A percentile compares a stretch with the other conserved stretches of the same genome.
Conservation (phyloP, 2,329 filamentous ascomycete genomes). For the Fusarium caatingaense region DNA sequence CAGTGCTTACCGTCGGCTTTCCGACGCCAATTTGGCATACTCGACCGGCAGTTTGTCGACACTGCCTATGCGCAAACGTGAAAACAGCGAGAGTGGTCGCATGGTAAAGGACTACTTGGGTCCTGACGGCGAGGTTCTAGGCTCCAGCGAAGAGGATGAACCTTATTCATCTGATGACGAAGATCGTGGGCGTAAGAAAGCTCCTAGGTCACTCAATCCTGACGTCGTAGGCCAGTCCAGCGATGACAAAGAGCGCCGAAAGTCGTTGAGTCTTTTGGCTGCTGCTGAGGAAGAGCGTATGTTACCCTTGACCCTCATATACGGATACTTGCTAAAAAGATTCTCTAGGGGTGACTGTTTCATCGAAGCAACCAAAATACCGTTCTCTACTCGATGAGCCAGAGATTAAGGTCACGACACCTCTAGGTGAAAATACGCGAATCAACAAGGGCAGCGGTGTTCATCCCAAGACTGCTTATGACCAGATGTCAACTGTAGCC, state of each 20-base stretch:
- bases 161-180: slow-evolving; percentile 73
- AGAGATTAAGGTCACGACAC: slow-evolving; percentile 72
- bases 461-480: slow-evolving; percentile 88
- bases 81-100: slow-evolving; percentile 61
- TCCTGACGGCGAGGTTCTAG: slow-evolving; percentile 74
- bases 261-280: slow-evolving; percentile 72
- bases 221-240: slow-evolving; percentile 52
- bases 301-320: slow-evolving; percentile 49
- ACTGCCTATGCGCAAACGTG: slow-evolving; percentile 67
- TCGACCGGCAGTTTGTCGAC: slow-evolving; percentile 72
- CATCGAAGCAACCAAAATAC: slow-evolving; percentile 61
- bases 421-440: slow-evolving; percentile 70
- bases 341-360: slow-evolving; percentile 62
- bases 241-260: slow-evolving; percentile 55
- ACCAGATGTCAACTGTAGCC: slow-evolving; percentile 68
- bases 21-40: slow-evolving; percentile 75
- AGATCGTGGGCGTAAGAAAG: slow-evolving; percentile 69
- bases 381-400: slow-evolving; percentile 74
- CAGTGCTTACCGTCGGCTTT: slow-evolving; percentile 76
- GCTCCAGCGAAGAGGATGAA: slow-evolving; percentile 79
- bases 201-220: slow-evolving; percentile 59
- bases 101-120: slow-evolving; percentile 75
- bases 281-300: slow-evolving; percentile 83
- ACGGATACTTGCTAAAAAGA: slow-evolving; percentile 4
- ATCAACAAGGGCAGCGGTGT: slow-evolving; percentile 65